Conservation (phyloP, 306 rosid genomes). For the Acmispon strigosus region DNA sequence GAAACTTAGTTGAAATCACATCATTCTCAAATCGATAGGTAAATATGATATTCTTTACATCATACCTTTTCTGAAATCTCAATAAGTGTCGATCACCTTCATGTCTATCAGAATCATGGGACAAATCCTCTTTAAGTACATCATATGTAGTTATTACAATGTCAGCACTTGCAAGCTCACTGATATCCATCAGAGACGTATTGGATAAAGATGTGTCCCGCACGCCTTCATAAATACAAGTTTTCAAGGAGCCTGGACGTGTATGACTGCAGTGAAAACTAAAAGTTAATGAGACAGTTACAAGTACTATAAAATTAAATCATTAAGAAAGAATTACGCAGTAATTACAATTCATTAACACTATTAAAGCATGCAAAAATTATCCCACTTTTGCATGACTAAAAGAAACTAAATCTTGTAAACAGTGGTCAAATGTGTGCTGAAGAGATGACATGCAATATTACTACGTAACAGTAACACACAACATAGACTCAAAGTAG, state of each 20-base stretch:
- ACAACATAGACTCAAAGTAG: neutral
- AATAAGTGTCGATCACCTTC: constrained; percentile 81
- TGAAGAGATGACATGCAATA: neutral
- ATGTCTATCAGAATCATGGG: constrained; percentile 92
- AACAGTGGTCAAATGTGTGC: neutral
- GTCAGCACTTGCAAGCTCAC: constrained; percentile 69
- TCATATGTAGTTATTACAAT: constrained; percentile 88
- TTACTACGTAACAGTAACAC: neutral
- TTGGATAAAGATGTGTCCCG: constrained; percentile 58
- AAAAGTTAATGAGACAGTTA: constrained; percentile 30
- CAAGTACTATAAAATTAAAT: constrained; percentile 6
- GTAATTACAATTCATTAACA: neutral
- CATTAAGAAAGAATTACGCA: neutral
- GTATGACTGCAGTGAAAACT: constrained; percentile 62
- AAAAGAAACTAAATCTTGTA: neutral
- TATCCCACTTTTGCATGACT: neutral
- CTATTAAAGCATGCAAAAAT: neutral
- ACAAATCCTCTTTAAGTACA: constrained; percentile 83
- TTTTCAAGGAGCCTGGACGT: constrained; percentile 71
- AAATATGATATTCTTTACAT: constrained; percentile 13
- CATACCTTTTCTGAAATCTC: constrained; percentile 91
- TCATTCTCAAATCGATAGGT: neutral
- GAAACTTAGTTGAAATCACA: neutral
- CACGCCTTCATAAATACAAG: constrained; percentile 75
- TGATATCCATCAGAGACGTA: constrained; percentile 44